Percentiles rank a stretch among this genome's conserved stretches.
These are phyloP conservation scores for Suillus variegatus DNA, from an alignment of 768 basidiomycete species.

Conservation along the genomic window DNA sequence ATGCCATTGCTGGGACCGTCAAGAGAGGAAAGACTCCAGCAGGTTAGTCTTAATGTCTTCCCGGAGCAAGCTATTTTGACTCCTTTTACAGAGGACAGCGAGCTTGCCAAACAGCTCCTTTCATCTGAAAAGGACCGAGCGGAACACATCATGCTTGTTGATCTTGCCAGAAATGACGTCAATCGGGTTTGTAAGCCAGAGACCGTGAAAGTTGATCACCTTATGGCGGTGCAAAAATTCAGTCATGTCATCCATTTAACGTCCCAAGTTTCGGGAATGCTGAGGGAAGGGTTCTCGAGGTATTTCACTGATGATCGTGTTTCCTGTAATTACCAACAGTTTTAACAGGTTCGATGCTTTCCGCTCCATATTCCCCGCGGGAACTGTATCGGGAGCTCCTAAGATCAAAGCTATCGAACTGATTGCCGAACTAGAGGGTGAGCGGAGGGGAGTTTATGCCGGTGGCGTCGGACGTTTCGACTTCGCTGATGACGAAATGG, in stretches of 20 bases:
- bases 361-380: slow-evolving; percentile 98
- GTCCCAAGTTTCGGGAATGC: slow-evolving; percentile 85
- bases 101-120: slow-evolving; percentile 69
- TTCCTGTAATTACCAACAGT: slow-evolving; percentile 5
- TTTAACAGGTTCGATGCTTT: slow-evolving; percentile 89
- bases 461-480: slow-evolving; percentile 99
- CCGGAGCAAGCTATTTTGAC: slow-evolving; percentile 10
- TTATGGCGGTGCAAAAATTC: slow-evolving; percentile 94
- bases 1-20: slow-evolving; percentile 96
- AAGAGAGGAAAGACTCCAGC: slow-evolving; percentile 82
- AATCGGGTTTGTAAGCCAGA: slow-evolving; percentile 95
- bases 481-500: slow-evolving; percentile 93
- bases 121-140: slow-evolving; percentile 94
- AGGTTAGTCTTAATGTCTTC: slow-evolving; percentile 51
- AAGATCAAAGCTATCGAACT: slow-evolving; percentile 99
- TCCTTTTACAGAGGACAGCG: slow-evolving; percentile 76
- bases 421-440: slow-evolving; percentile 80
- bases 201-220: slow-evolving; percentile 93
- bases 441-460: slow-evolving; percentile 92
- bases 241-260: slow-evolving; percentile 98
- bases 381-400: slow-evolving; percentile 97
- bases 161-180: slow-evolving; percentile 97
- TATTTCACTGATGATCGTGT: slow-evolving; percentile 29
- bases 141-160: slow-evolving; percentile 99
- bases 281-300: slow-evolving; percentile 86